These are phyloP conservation scores for Zygosaccharomyces sapae DNA, from an alignment of 1,139 yeast species.

Conservation along the genomic window DNA sequence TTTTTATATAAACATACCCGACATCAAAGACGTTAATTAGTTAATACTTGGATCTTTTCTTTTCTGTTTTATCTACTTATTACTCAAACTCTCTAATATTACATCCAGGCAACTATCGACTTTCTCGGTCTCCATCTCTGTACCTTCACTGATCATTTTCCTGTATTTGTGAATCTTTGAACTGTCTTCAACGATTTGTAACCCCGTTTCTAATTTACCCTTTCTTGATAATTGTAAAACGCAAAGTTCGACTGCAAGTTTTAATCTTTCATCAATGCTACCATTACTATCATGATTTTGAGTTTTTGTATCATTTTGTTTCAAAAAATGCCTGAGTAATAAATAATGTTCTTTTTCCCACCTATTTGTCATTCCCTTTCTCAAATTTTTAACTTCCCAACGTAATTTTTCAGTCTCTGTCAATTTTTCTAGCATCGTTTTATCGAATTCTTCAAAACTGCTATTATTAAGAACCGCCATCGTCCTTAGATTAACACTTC, in stretches of 20 bases:
- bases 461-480: constrained; percentile 43
- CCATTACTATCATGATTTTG: constrained; percentile 13
- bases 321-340: constrained; percentile 47
- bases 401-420: constrained; percentile 39
- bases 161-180: constrained; percentile 74
- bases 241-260: constrained; percentile 41
- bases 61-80: constrained; percentile 9
- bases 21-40: constrained; percentile 6
- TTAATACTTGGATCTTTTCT: too few relatives aligned
- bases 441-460: constrained; percentile 44
- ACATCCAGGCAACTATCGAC: constrained; percentile 36
- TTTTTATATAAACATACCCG: constrained; percentile 4
- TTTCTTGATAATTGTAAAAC: constrained; percentile 48
- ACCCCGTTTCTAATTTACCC: constrained; percentile 43
- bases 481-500: constrained; percentile 21
- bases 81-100: constrained; percentile 29
- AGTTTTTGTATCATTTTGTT: constrained; percentile 29
- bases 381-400: constrained; percentile 30
- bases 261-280: constrained; percentile 27
- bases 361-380: constrained; percentile 38
- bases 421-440: constrained; percentile 39
- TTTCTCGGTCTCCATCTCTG: constrained; percentile 75
- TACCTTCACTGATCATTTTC: constrained; percentile 73
- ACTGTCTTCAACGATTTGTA: constrained; percentile 45
- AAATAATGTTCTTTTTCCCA: constrained; percentile 56